A percentile compares a stretch with the other conserved stretches of the same genome.
Conservation (phyloP, 2,329 filamentous ascomycete species). For the Nemania serpens region DNA sequence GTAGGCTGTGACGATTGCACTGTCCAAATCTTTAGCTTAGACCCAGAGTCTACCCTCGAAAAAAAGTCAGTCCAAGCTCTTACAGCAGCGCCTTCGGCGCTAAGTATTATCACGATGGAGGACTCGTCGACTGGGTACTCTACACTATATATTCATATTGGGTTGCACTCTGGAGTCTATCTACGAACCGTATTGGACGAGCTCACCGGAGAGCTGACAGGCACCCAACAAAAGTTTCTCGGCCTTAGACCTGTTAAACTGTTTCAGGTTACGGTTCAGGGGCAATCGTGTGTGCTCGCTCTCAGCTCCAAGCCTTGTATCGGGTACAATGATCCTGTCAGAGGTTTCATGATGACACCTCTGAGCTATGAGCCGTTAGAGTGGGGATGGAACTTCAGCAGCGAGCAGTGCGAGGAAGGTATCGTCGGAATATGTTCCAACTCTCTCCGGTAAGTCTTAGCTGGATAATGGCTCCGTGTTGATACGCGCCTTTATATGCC, state of each 20-base stretch:
- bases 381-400: not conserved
- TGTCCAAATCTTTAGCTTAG: not conserved
- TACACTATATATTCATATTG: slow-evolving; percentile 93
- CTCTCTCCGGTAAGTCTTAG: not conserved
- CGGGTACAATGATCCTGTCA: not conserved
- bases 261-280: not conserved
- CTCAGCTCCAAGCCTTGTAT: not conserved
- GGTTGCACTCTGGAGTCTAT: slow-evolving; percentile 93
- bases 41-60: not conserved
- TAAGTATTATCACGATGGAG: slow-evolving; percentile 93
- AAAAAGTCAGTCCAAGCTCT: slow-evolving; percentile 92
- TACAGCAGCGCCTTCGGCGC: slow-evolving; percentile 83
- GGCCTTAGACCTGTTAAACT: not conserved
- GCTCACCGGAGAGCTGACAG: slow-evolving; percentile 90
- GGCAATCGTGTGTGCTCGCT: not conserved
- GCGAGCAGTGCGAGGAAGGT: not conserved
- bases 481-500: not conserved
- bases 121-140: slow-evolving; percentile 89
- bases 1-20: not conserved
- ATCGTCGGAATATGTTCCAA: not conserved
- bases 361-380: not conserved
- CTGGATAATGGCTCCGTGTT: not conserved
- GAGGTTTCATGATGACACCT: not conserved
- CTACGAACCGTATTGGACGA: slow-evolving; percentile 94
- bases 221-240: slow-evolving; percentile 86